Evolutionary conservation across 495 filamentous ascomycete genomes (phyloP).

Genomic region (Xanthoparmelia taractica): DNA sequence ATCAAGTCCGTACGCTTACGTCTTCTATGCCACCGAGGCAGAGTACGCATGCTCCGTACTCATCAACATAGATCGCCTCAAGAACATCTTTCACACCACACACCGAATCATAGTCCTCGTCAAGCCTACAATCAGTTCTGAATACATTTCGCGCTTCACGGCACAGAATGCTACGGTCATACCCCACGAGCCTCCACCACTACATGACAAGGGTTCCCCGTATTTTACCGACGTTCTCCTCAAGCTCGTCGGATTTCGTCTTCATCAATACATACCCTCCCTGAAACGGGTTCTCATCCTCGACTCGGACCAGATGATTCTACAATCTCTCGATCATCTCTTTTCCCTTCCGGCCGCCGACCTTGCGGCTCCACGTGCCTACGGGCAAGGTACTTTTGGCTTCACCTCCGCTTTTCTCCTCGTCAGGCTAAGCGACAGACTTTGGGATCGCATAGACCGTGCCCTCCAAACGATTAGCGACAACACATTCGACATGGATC

Average conservation of each 20-base stretch:
- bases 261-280: conserved; percentile 26
- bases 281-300: conserved; percentile 29
- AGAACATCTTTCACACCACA: conserved; percentile 23
- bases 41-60: conserved; percentile 34
- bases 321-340: conserved; percentile 31
- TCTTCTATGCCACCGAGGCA: conserved; percentile 33
- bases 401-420: conserved; percentile 32
- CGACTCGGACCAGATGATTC: conserved; percentile 33
- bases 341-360: conserved; percentile 32
- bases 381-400: conserved; percentile 26
- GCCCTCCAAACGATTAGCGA: conserved; percentile 23
- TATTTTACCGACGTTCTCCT: conserved; percentile 32
- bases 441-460: conserved; percentile 29
- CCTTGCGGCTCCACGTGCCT: conserved; percentile 32
- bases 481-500: conserved; percentile 35
- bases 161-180: conserved; percentile 21
- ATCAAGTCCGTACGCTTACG: conserved; percentile 23
- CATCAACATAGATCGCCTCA: conserved; percentile 32
- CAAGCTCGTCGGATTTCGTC: conserved; percentile 30
- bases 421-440: conserved; percentile 25
- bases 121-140: conserved; percentile 9
- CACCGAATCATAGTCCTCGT: conserved; percentile 29
- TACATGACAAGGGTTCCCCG: not conserved
- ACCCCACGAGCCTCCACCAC: conserved; percentile 26
- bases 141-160: conserved; percentile 14